Evolutionary conservation across 2,329 filamentous ascomycete species (phyloP), one percentile per base, ranked within the genome.

Genomic region (Talaromyces sp.): DNA sequence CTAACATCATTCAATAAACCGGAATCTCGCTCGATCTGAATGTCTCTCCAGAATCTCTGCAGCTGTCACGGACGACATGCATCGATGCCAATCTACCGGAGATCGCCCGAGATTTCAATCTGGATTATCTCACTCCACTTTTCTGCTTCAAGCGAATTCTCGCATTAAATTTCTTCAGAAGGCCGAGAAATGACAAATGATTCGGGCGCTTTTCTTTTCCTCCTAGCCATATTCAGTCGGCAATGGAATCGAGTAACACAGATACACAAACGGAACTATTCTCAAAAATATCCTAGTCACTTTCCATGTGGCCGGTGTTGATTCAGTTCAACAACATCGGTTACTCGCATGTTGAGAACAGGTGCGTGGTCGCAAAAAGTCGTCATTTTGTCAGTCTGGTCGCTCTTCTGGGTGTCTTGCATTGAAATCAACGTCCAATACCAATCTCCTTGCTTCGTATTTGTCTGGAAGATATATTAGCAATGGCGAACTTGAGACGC

Each of bases 1-100:
- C 45, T 22, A 22, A n/a, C 22, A 35, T 25, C 39, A 37, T 50
- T 19, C 11, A 17, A 6, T 52, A 4, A 52, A 11, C 27, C 27
- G 35, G 31, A 52, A 19, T 41, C 15, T 33, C 59, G 33, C 45
- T 45, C 59, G 27, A 25, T 35, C 19, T 19, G 22, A 52, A 43
- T 6, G 47, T 56, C 50, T 19, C 31, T 19, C 3, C 27, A 62
- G 25, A 62, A 17, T 13, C 54, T 62, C 22, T 62, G 60, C 60
- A 62, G 47, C 60, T 62, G 60, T 62, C 60, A 62, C 43, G 60
- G 27, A 52, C 60, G 60, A 15, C 60, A 62, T 50, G 47, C 60
- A 54, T 37, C 33, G 25, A 56, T 63, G 50, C 39, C 50, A 50
- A n/a, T 22, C 25, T 57, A 39, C 39, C 39, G 50, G 27, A 57